Conservation (phyloP, 2,329 filamentous ascomycete species). For the Rutstroemia sp. region DNA sequence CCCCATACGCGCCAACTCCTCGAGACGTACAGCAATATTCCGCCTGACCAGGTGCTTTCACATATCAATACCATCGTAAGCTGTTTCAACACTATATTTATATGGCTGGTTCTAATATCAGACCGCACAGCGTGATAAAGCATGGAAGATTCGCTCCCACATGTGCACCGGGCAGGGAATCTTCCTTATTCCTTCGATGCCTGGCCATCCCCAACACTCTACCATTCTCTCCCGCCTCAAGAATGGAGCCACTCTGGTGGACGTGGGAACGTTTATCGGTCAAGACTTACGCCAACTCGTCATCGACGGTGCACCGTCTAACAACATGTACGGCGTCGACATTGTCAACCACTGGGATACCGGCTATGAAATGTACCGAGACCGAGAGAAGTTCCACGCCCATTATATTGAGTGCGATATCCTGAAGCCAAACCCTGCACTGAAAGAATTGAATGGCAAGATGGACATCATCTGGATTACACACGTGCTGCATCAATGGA, state of each 20-base stretch:
- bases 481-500: constrained; percentile 38
- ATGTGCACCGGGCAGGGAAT: constrained; percentile 15
- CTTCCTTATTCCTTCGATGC: constrained; percentile 13
- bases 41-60: neutral
- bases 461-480: constrained; percentile 35
- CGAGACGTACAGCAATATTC: neutral
- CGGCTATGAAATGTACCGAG: constrained; percentile 32
- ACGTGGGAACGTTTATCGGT: constrained; percentile 31
- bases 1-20: neutral
- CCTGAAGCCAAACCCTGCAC: constrained; percentile 14
- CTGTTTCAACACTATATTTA: too few species aligned
- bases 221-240: constrained; percentile 13
- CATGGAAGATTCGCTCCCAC: constrained; percentile 9
- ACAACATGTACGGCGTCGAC: constrained; percentile 29
- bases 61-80: neutral
- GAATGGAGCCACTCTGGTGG: constrained; percentile 7
- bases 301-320: constrained; percentile 29
- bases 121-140: constrained; percentile 8
- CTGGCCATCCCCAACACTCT: constrained; percentile 5
- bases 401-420: constrained; percentile 29
- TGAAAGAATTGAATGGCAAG: constrained; percentile 31
- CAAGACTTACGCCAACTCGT: constrained; percentile 32
- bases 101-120: neutral
- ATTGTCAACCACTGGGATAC: constrained; percentile 27
- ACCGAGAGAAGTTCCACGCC: constrained; percentile 27